Evolutionary conservation across 768 basidiomycete species (phyloP), one percentile per base, ranked within the genome.

Genomic region (Kwoniella mangroviensis): DNA sequence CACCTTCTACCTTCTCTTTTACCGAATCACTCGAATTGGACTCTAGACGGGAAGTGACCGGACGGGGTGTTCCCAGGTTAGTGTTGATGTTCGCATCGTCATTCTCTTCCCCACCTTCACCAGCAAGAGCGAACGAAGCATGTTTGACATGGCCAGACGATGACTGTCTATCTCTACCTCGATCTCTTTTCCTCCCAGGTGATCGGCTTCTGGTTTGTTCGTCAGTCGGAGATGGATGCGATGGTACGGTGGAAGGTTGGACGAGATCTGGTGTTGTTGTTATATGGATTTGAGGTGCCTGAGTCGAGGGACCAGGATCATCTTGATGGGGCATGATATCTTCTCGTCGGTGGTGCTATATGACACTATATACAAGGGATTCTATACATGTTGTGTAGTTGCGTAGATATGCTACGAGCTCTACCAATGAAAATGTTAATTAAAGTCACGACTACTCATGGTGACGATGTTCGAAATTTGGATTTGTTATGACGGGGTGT

Each of bases 51-150:
- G 58, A 12, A 13, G 58, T 12, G 34, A 7, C 6, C 6, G 58
- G 40, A 22, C 22, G 58, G n/a, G 34, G 19, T 42, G 58, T n/a
- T 6, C 17, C 40, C 42, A 40, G 10, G n/a, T 12, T 41, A n/a
- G 28, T 21, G 28, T 13, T 57, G 21, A 2, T 15, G 56, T 57
- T 57, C 12, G n/a, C 26, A 55, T 56, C 64, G 3, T 34, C 26
- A 13, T 62, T 34, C 34, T 34, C 34, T 34, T 34, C 34, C 34
- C 34, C 52, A 43, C 24, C 59, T 10, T 63, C 67, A 11, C 40
- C 67, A 17, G 40, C 22, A 10, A 68, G 34, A 13, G 67, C 67
- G 42, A 68, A 68, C 12, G 67, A 62, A 55, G 67, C 67, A 24
- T 55, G 59, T 62, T 59, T 62, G 24, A 24, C 40, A 21, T 63